A percentile compares a stretch with the other conserved stretches of the same genome.
Evolutionary conservation across 2,329 filamentous ascomycete genomes (phyloP).

Genomic region (Clonostachys byssicola): DNA sequence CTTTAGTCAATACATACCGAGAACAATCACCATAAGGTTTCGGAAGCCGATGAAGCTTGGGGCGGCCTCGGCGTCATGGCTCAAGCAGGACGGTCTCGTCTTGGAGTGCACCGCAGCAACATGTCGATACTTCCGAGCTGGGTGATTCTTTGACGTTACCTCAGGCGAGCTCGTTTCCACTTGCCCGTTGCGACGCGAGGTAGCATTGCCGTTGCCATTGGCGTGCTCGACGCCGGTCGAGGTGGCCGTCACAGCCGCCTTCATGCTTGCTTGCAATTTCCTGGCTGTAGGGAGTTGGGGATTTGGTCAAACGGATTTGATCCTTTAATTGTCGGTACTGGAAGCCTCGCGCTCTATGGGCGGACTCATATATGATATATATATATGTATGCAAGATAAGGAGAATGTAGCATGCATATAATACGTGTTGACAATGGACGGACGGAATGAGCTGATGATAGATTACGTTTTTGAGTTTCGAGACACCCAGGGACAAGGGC

Average conservation of each 20-base stretch:
- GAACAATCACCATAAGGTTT: constrained; percentile 91
- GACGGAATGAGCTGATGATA: background rate
- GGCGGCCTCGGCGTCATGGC: constrained; percentile 69
- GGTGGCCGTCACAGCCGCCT: constrained; percentile 26
- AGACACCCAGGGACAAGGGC: no score
- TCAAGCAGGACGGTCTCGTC: constrained; percentile 73
- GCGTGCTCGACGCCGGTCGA: constrained; percentile 24
- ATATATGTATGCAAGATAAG: background rate
- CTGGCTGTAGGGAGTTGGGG: background rate
- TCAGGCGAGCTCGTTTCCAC: constrained; percentile 19
- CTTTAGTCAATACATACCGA: constrained; percentile 51
- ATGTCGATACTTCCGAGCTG: constrained; percentile 76
- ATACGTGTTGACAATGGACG: background rate
- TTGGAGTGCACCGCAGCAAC: constrained; percentile 79
- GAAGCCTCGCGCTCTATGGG: background rate
- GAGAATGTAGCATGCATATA: background rate
- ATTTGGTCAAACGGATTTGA: background rate
- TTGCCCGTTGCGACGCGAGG: constrained; percentile 2
- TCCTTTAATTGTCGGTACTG: background rate
- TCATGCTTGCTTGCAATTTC: constrained; percentile 11
- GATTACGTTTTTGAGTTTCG: no score
- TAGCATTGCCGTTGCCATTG: constrained; percentile 1
- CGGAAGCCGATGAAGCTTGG: constrained; percentile 92
- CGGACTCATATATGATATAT: background rate
- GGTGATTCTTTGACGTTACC: constrained; percentile 12